phyloP scores from a whole-genome alignment of 495 filamentous ascomycete genomes.

The Lasiosphaeria ovina region DNA sequence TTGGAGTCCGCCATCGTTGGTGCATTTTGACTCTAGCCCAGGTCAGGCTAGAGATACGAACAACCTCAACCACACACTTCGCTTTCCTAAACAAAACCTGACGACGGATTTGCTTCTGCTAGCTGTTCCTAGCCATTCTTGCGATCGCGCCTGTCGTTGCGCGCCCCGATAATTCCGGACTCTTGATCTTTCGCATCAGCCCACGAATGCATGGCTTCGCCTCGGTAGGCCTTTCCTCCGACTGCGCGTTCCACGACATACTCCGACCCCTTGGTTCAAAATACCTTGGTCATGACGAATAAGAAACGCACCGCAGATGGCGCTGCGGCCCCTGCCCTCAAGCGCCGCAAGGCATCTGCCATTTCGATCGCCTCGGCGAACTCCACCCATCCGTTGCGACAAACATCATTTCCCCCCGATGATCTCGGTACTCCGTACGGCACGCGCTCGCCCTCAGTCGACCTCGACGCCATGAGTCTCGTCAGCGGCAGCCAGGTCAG shows the following conservation, averaged over 20 bases:
- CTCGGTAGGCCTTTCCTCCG: conserved; percentile 35
- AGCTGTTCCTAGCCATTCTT: too few species aligned
- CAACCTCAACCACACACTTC: too few species aligned
- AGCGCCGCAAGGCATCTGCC: conserved; percentile 65
- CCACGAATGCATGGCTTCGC: conserved; percentile 51
- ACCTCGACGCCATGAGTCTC: conserved; percentile 61
- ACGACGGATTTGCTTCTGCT: too few species aligned
- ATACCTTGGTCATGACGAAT: conserved; percentile 26
- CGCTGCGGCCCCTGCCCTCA: conserved; percentile 45
- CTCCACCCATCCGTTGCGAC: conserved; percentile 74
- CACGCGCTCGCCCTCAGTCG: conserved; percentile 64
- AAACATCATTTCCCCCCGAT: conserved; percentile 80
- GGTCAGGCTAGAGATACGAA: too few species aligned
- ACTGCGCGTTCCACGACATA: too few species aligned
- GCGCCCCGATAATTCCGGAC: too few species aligned
- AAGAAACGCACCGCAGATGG: conserved; percentile 59
- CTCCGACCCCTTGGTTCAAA: too few species aligned
- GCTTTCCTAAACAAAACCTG: too few species aligned
- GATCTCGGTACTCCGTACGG: conserved; percentile 42
- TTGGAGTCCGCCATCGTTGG: too few species aligned
- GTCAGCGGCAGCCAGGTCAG: conserved; percentile 66
- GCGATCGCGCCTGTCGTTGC: too few species aligned
- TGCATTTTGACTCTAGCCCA: too few species aligned
- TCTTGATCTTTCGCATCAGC: too few species aligned
- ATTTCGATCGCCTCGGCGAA: conserved; percentile 44